Base-by-base conservation (phyloP, 2,329 filamentous ascomycete species). In the Madurella fahalii region DNA sequence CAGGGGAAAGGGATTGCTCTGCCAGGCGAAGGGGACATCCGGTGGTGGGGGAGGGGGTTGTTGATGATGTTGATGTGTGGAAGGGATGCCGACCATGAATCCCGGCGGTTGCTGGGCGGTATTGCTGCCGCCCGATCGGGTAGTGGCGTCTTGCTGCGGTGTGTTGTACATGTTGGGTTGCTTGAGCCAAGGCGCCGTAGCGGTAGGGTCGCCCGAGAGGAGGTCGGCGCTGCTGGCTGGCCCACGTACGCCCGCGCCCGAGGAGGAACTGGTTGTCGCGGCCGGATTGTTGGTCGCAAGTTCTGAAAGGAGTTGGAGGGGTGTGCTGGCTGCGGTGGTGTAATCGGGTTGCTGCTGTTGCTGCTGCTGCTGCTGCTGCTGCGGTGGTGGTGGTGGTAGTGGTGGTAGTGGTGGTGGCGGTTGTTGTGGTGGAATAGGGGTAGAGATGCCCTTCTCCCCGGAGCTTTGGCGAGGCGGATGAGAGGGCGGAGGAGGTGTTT, bases 221-320 rank as follows among this genome's bases (percentile, higher is more conserved):
- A 58, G 32, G 31, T 56, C 40, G 40, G 42, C 13, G 37, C 4
- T 16, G 30, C 32, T 40, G 30, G 56, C 13, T 11, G 34, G 9
- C 4, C 34, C 11, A 3, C 11, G 4, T 11, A 9, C 47, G 2
- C 13, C 34, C 16, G 40, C 16, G 18, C 30, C 45, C 44, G 43
- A 46, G 43, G 56, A 58, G 25, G 58, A 50, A 32, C 56, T 61
- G 34, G 59, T 59, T n/a, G 48, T 30, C 2, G 62, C 56, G 30
- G 67, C 60, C 5, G 66, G 66, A 42, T 75, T 72, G 47, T 75
- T 74, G 34, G 75, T 77, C n/a, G 79, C 79, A 34, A 82, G 75
- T 61, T 83, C 80, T 39, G 80, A 82, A 7, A 83, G 73, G 20
- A 83, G 70, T 50, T 82, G 77, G 4, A 83, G 72, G 1, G 79